A percentile compares a stretch with the other conserved stretches of the same genome.
phyloP scores from a whole-genome alignment of 768 basidiomycete species.

The Auricularia cornea region DNA sequence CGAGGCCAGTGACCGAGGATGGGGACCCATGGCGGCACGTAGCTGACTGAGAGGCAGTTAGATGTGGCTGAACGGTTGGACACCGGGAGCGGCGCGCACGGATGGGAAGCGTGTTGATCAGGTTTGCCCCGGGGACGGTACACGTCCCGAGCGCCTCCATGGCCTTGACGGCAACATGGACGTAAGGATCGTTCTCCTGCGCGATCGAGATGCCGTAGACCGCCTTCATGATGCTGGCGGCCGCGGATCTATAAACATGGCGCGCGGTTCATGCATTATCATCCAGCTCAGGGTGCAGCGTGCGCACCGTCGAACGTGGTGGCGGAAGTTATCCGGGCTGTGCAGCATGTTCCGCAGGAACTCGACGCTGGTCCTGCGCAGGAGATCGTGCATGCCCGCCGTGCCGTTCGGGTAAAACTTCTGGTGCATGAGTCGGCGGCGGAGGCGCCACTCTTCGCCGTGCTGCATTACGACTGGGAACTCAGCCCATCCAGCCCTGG shows the following conservation, averaged over 20 bases:
- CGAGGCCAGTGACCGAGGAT: too few relatives aligned
- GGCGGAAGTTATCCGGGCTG: neutral
- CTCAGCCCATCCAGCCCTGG: too few relatives aligned
- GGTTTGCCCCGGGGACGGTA: conserved; percentile 22
- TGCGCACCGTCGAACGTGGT: neutral
- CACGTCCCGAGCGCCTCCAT: conserved; percentile 14
- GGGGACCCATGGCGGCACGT: too few relatives aligned
- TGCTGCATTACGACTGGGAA: too few relatives aligned
- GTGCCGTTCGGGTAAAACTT: neutral
- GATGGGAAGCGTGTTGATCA: conserved; percentile 26
- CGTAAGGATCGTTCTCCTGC: conserved; percentile 28
- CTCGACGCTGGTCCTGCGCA: neutral
- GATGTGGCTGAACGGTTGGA: neutral
- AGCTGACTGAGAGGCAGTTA: too few relatives aligned
- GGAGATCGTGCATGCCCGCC: neutral
- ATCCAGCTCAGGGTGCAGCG: neutral
- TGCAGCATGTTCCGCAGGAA: neutral
- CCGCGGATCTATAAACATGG: conserved; percentile 18
- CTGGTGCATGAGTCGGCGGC: neutral
- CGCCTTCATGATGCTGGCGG: conserved; percentile 29
- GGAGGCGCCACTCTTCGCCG: too few relatives aligned
- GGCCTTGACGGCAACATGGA: conserved; percentile 20
- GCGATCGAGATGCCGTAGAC: conserved; percentile 33
- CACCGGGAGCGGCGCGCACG: too few relatives aligned
- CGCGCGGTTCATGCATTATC: neutral